A percentile compares a stretch with the other conserved stretches of the same genome.
These are phyloP conservation scores for Talaromyces sp. DNA, from an alignment of 2,329 filamentous ascomycete genomes.

Conservation along the genomic window DNA sequence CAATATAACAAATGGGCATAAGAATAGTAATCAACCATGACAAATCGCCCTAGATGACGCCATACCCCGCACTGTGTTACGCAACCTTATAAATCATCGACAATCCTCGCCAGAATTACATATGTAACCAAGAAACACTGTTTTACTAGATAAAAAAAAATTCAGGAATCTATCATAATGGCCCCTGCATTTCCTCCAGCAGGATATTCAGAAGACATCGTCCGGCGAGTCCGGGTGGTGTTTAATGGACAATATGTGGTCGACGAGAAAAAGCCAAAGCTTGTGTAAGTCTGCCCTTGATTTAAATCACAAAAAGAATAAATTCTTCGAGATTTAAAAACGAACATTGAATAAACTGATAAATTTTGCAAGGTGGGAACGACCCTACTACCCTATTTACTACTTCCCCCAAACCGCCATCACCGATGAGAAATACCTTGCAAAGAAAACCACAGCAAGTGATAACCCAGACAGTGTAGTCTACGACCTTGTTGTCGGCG, in stretches of 20 bases:
- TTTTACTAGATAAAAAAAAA: neutral
- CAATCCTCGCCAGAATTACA: neutral
- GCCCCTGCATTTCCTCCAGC: constrained; percentile 7
- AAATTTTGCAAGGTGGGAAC: constrained; percentile 5
- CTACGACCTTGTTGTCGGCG: constrained; percentile 6
- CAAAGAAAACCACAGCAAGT: neutral
- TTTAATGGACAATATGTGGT: constrained; percentile 10
- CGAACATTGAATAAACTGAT: neutral
- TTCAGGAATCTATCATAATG: neutral
- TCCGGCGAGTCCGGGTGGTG: constrained; percentile 9
- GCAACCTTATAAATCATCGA: neutral
- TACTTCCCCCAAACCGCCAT: constrained; percentile 3
- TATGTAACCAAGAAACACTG: neutral
- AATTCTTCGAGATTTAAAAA: neutral
- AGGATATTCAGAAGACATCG: constrained; percentile 12
- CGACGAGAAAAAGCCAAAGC: constrained; percentile 7
- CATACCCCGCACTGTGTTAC: neutral
- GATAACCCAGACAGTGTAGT: neutral
- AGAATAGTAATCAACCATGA: neutral
- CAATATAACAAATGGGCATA: neutral
- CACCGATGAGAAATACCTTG: neutral
- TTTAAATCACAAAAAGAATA: neutral
- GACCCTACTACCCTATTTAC: constrained; percentile 4
- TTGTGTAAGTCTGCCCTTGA: constrained; percentile 3
- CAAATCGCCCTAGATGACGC: neutral